A percentile compares a stretch with the other conserved stretches of the same genome.
phyloP scores from a whole-genome alignment of 129 eudicot species.

The Heracleum sosnowskyi region DNA sequence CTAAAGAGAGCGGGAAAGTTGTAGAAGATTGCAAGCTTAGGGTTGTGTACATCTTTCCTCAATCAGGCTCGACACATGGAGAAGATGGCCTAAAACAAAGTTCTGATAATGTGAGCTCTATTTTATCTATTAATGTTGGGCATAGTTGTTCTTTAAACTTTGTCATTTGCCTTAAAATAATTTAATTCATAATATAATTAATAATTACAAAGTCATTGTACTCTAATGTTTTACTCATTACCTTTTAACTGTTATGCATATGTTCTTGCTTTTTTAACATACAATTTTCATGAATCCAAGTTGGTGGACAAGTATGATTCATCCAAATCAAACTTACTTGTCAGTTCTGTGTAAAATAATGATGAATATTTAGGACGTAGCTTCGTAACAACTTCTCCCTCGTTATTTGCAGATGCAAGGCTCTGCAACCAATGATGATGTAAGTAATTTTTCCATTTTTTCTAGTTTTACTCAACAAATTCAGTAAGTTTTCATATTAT shows the following conservation, averaged over 20 bases:
- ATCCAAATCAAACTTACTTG: not conserved
- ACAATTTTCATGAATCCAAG: not conserved
- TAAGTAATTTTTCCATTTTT: conserved; percentile 10
- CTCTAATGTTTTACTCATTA: not conserved
- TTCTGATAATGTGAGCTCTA: conserved; percentile 45
- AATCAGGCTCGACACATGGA: conserved; percentile 26
- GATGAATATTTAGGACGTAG: not conserved
- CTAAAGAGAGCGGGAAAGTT: conserved; percentile 56
- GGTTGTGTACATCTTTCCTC: conserved; percentile 49
- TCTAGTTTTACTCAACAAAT: not conserved
- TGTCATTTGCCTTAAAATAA: not conserved
- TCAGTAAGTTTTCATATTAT: not conserved
- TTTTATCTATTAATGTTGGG: conserved; percentile 3
- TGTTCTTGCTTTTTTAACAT: too few species aligned
- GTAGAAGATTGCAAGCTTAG: conserved; percentile 76
- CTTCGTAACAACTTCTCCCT: not conserved
- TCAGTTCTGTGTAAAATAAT: not conserved
- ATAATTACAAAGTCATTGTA: not conserved
- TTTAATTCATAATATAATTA: not conserved
- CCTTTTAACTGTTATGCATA: not conserved
- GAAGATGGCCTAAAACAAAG: conserved; percentile 28
- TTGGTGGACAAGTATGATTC: not conserved
- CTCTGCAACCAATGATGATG: conserved; percentile 27
- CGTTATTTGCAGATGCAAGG: conserved; percentile 22
- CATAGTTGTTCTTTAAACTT: not conserved